Evolutionary conservation across 768 basidiomycete genomes (phyloP).

Genomic region (Pisolithus sp.): DNA sequence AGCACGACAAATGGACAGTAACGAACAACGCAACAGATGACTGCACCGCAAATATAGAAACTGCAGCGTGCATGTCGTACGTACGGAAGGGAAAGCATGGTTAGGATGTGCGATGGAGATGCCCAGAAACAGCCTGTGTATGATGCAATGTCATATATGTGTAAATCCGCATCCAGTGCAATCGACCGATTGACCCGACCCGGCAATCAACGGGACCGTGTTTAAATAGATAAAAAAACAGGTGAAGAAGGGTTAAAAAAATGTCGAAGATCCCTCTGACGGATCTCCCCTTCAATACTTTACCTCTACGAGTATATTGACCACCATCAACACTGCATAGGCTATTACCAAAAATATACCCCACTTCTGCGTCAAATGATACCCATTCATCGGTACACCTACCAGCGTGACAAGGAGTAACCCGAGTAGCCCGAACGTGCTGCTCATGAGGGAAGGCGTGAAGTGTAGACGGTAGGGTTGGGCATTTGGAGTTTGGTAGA

Average conservation of each 20-base stretch:
- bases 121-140: too few relatives aligned
- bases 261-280: not conserved
- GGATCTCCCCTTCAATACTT: slow-evolving; percentile 13
- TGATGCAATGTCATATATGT: too few relatives aligned
- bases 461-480: slow-evolving; percentile 70
- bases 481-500: slow-evolving; percentile 42
- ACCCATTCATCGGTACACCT: slow-evolving; percentile 81
- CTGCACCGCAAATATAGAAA: too few relatives aligned
- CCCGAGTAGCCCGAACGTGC: slow-evolving; percentile 70
- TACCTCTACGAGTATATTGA: slow-evolving; percentile 77
- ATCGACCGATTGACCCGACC: too few relatives aligned
- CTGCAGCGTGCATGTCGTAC: too few relatives aligned
- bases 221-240: too few relatives aligned
- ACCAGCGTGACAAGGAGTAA: slow-evolving; percentile 72
- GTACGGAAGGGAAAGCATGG: too few relatives aligned
- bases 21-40: too few relatives aligned
- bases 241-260: not conserved
- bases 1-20: too few relatives aligned
- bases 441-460: slow-evolving; percentile 79
- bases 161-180: too few relatives aligned
- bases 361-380: slow-evolving; percentile 74
- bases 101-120: too few relatives aligned
- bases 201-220: too few relatives aligned
- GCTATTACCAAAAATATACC: slow-evolving; percentile 69
- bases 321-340: slow-evolving; percentile 70